Evolutionary conservation across 768 basidiomycete genomes (phyloP).

Genomic region (Trametes coccinea): DNA sequence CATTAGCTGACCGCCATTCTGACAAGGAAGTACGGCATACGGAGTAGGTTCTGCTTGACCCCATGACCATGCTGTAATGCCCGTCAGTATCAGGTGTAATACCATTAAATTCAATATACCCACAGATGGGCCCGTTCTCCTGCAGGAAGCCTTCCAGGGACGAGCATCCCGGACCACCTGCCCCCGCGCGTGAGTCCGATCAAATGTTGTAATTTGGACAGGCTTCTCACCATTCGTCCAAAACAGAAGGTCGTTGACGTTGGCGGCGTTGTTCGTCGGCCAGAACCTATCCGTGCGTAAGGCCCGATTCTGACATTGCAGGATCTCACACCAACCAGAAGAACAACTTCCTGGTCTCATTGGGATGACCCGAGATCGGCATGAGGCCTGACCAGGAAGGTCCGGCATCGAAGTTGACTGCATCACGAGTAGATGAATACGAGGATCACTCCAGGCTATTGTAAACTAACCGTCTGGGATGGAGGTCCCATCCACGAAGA

Average conservation of each 20-base stretch:
- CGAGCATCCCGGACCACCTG: conserved; percentile 72
- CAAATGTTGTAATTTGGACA: not conserved
- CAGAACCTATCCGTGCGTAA: conserved; percentile 31
- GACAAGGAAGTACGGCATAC: conserved; percentile 28
- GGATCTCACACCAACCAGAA: conserved; percentile 21
- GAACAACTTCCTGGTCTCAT: conserved; percentile 49
- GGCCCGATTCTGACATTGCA: not conserved
- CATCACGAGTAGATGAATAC: not conserved
- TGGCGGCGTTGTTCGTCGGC: conserved; percentile 34
- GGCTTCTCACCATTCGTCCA: conserved; percentile 38
- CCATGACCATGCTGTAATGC: conserved; percentile 51
- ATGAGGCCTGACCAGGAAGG: conserved; percentile 34
- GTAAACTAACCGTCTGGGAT: conserved; percentile 32
- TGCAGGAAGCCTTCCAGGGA: conserved; percentile 70
- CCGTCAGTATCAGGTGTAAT: not conserved
- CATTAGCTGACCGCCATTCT: not conserved
- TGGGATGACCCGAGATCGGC: conserved; percentile 31
- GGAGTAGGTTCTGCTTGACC: conserved; percentile 59
- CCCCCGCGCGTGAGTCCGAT: not conserved
- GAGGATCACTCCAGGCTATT: not conserved
- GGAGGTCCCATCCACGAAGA: conserved; percentile 38
- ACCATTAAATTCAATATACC: conserved; percentile 31
- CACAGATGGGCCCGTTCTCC: conserved; percentile 63
- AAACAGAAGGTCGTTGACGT: conserved; percentile 33
- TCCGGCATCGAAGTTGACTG: conserved; percentile 40